phyloP scores from a whole-genome alignment of 495 filamentous ascomycete genomes.

The Penicillium subrubescens region DNA sequence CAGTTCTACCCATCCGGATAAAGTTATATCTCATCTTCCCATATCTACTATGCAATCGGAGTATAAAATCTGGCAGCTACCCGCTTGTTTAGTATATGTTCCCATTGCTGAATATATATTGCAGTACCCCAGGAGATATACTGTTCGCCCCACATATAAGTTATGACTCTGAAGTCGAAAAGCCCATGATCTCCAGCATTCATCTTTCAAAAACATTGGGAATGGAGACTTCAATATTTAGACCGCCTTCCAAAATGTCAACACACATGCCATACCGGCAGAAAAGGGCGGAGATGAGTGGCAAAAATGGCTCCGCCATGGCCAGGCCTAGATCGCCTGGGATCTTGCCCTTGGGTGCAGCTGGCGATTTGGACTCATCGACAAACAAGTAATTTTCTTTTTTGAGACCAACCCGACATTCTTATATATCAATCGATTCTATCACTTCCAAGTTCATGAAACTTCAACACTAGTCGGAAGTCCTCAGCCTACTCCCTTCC shows the following conservation, averaged over 20 bases:
- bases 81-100: no score
- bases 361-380: neutral
- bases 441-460: neutral
- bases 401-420: neutral
- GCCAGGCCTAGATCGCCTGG: conserved; percentile 8
- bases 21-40: no score
- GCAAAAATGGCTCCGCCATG: conserved; percentile 11
- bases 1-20: no score
- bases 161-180: no score
- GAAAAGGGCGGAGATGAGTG: conserved; percentile 9
- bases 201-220: neutral
- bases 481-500: neutral
- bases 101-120: no score
- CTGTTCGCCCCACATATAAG: no score
- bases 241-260: conserved; percentile 1
- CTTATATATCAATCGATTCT: neutral
- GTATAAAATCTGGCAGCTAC: no score
- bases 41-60: no score
- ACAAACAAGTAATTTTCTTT: neutral
- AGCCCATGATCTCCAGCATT: neutral
- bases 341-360: neutral
- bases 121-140: no score
- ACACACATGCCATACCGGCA: conserved; percentile 15
- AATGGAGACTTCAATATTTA: neutral
- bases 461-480: neutral